Conservation (phyloP, 2,329 filamentous ascomycete genomes). For the Calcarisporium arbuscula region DNA sequence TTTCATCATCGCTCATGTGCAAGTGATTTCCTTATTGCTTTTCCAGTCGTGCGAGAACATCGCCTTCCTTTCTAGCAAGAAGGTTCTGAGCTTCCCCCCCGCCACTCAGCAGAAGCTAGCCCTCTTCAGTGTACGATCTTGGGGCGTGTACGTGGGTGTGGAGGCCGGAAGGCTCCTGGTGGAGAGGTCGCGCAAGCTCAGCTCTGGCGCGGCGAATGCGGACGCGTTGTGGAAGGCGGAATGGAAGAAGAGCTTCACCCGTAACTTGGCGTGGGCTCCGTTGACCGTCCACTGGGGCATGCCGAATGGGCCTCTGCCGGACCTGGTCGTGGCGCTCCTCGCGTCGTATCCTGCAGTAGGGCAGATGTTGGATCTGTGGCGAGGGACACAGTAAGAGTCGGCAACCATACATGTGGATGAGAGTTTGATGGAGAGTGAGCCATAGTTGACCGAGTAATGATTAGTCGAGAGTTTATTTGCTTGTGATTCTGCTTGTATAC, state of each 20-base stretch:
- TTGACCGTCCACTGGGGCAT: conserved; percentile 79
- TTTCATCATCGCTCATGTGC: conserved; percentile 53
- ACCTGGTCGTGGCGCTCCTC: conserved; percentile 33
- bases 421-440: too few relatives aligned
- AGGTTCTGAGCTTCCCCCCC: conserved; percentile 55
- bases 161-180: conserved; percentile 63
- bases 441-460: too few relatives aligned
- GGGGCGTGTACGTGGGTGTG: conserved; percentile 70
- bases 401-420: too few relatives aligned
- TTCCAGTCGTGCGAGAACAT: conserved; percentile 83
- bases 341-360: conserved; percentile 38
- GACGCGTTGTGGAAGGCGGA: conserved; percentile 37
- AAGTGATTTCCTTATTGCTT: conserved; percentile 59
- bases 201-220: conserved; percentile 22
- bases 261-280: conserved; percentile 72
- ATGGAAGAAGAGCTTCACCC: conserved; percentile 62
- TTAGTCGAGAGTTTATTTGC: too few relatives aligned
- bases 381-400: conserved; percentile 27
- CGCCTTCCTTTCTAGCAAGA: conserved; percentile 69
- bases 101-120: conserved; percentile 55
- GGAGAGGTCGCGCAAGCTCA: conserved; percentile 34
- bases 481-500: too few relatives aligned
- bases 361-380: conserved; percentile 41
- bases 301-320: conserved; percentile 46
- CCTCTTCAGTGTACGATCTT: conserved; percentile 71